These are phyloP conservation scores for Citrus inodora DNA, from an alignment of 345 rosid genomes.

Conservation along the genomic window DNA sequence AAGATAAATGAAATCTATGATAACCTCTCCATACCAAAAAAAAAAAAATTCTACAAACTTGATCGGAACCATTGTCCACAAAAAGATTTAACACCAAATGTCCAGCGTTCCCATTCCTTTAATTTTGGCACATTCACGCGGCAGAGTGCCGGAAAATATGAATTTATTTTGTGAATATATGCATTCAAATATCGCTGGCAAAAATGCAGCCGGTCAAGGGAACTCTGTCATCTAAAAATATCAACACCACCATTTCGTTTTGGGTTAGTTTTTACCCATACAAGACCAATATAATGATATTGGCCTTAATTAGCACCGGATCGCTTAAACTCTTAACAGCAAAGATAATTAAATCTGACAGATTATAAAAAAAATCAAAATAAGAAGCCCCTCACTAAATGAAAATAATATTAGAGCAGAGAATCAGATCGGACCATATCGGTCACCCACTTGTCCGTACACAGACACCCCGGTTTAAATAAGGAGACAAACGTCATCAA, in stretches of 20 bases:
- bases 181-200: background rate
- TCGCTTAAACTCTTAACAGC: too few species aligned
- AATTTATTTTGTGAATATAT: background rate
- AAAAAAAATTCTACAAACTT: too few species aligned
- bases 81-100: too few species aligned
- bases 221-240: background rate
- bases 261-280: background rate
- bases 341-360: too few species aligned
- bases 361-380: too few species aligned
- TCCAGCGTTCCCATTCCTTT: too few species aligned
- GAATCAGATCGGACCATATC: background rate
- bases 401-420: background rate
- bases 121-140: too few species aligned
- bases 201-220: background rate
- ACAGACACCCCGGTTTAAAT: constrained; percentile 1
- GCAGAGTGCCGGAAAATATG: too few species aligned
- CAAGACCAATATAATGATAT: background rate
- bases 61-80: too few species aligned
- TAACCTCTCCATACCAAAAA: background rate
- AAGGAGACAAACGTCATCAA: constrained; percentile 13
- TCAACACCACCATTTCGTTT: too few species aligned
- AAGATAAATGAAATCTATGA: background rate
- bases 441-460: constrained; percentile 47
- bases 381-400: too few species aligned
- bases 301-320: background rate